Conservation (phyloP, 1,284 basidiomycete genomes). For the Trichosporon faecale region DNA sequence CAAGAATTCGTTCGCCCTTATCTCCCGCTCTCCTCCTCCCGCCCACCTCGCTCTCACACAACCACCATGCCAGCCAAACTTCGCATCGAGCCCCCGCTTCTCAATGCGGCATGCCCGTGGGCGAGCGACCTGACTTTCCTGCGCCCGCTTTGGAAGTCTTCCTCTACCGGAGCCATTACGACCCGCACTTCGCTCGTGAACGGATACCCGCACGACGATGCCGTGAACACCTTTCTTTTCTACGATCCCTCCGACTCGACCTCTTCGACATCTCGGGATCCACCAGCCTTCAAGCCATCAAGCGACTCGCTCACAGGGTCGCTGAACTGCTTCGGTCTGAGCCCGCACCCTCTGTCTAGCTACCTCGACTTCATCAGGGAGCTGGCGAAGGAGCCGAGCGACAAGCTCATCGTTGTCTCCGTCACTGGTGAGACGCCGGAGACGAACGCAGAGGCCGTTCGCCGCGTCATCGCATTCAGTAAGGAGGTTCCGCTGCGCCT, state of each 20-base stretch:
- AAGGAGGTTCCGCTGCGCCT: conserved; percentile 1
- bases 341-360: conserved; percentile 12
- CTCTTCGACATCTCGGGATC: background rate
- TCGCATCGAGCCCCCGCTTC: conserved; percentile 17
- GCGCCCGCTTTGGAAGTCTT: conserved; percentile 16
- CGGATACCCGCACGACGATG: conserved; percentile 25
- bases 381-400: conserved; percentile 8
- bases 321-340: conserved; percentile 24
- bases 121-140: conserved; percentile 19
- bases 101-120: conserved; percentile 27
- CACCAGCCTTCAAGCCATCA: conserved; percentile 11
- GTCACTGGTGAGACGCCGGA: conserved; percentile 24
- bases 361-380: conserved; percentile 16
- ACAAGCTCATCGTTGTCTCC: conserved; percentile 21
- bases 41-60: too few species aligned
- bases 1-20: background rate
- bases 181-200: conserved; percentile 25
- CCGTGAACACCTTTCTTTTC: conserved; percentile 27
- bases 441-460: conserved; percentile 15
- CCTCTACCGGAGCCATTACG: conserved; percentile 22
- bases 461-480: conserved; percentile 8
- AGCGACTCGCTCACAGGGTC: background rate
- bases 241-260: conserved; percentile 15
- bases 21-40: background rate
- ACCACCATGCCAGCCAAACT: conserved; percentile 14